A percentile compares a stretch with the other conserved stretches of the same genome.
Conservation (phyloP, 2,329 filamentous ascomycete species). For the Lecanicillium sp. region DNA sequence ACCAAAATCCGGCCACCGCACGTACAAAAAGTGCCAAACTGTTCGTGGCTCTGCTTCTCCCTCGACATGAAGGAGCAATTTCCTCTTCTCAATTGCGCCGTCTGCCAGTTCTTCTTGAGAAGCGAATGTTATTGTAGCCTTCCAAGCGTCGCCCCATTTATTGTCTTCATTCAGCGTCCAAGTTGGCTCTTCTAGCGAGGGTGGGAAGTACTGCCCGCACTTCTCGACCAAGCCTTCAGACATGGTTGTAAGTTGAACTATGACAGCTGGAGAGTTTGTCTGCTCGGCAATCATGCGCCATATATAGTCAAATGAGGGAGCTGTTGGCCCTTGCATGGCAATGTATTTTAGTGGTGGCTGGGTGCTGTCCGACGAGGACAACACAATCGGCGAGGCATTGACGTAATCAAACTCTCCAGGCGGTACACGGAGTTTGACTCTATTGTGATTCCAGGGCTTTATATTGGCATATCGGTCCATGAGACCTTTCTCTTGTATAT, state of each 20-base stretch:
- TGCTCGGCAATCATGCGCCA: constrained; percentile 96
- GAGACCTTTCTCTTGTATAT: constrained; percentile 18
- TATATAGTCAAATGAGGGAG: constrained; percentile 66
- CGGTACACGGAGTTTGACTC: constrained; percentile 72
- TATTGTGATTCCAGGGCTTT: constrained; percentile 80
- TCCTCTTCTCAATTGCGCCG: constrained; percentile 64
- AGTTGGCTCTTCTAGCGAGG: constrained; percentile 40
- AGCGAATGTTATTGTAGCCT: constrained; percentile 61
- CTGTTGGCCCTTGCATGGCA: constrained; percentile 86
- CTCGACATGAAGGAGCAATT: constrained; percentile 51
- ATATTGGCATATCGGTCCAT: constrained; percentile 87
- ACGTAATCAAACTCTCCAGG: constrained; percentile 68
- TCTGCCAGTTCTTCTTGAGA: constrained; percentile 45
- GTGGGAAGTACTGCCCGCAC: constrained; percentile 82
- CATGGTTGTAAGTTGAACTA: constrained; percentile 92
- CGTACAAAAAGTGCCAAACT: constrained; percentile 80
- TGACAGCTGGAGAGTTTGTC: constrained; percentile 60
- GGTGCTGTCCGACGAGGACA: constrained; percentile 33
- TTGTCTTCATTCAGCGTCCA: constrained; percentile 54
- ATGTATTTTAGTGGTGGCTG: constrained; percentile 59
- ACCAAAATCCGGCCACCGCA: constrained; percentile 82
- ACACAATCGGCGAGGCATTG: constrained; percentile 66
- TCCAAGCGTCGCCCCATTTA: constrained; percentile 58
- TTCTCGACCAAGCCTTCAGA: constrained; percentile 72
- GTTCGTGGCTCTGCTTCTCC: constrained; percentile 42